These are phyloP conservation scores for Papiliotrema fonsecae DNA, from an alignment of 1,284 basidiomycete genomes.

Conservation along the genomic window DNA sequence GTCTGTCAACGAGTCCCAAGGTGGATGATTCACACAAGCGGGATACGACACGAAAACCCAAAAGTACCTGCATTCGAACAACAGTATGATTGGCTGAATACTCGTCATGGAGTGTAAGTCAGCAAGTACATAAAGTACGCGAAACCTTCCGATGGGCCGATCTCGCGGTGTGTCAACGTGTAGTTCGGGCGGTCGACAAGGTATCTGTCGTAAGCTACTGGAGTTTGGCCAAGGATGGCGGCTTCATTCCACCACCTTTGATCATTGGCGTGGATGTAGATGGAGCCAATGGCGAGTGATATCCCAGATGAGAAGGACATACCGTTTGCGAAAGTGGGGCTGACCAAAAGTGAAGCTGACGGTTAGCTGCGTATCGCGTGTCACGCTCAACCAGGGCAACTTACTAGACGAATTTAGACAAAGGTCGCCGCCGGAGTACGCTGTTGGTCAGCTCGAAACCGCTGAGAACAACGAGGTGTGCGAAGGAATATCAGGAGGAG, in stretches of 20 bases:
- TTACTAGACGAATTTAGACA: conserved; percentile 67
- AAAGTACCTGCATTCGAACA: too few relatives aligned
- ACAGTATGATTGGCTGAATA: too few relatives aligned
- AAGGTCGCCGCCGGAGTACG: conserved; percentile 56
- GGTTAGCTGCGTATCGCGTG: neutral
- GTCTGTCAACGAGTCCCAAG: too few relatives aligned
- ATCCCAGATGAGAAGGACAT: too few relatives aligned
- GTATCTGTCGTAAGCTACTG: conserved; percentile 19
- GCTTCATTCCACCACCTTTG: neutral
- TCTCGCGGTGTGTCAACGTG: conserved; percentile 30
- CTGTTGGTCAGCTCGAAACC: conserved; percentile 44
- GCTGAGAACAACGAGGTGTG: neutral
- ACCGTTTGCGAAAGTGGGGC: conserved; percentile 78
- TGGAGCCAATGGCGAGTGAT: conserved; percentile 10
- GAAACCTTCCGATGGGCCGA: conserved; percentile 61
- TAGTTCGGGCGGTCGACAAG: conserved; percentile 31
- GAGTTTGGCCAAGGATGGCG: too few relatives aligned
- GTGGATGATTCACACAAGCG: too few relatives aligned
- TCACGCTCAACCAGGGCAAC: conserved; percentile 11
- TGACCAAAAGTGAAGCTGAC: conserved; percentile 74
- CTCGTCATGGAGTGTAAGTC: neutral
- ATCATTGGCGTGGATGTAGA: neutral
- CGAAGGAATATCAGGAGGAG: conserved; percentile 5
- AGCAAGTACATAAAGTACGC: conserved; percentile 76
- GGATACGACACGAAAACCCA: too few relatives aligned